Evolutionary conservation across 345 rosid species (phyloP).

Genomic region (Eutrema heterophyllum): DNA sequence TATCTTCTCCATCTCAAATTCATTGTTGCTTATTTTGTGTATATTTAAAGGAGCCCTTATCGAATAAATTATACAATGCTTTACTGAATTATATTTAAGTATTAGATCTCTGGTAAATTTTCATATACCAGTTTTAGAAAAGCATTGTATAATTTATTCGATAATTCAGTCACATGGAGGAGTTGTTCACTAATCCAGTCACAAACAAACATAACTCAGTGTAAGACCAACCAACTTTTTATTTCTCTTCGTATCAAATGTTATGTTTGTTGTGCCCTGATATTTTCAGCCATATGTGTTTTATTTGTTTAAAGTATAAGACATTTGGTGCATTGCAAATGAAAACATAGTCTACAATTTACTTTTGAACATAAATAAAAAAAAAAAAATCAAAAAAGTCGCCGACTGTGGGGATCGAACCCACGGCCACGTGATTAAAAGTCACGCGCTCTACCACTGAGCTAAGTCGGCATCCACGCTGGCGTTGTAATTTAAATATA

Average conservation of each 20-base stretch:
- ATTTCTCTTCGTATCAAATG: neutral
- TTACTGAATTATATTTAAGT: neutral
- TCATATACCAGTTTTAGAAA: neutral
- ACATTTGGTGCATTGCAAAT: too few species aligned
- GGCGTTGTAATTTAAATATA: too few species aligned
- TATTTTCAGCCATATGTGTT: neutral
- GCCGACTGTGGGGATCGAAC: constrained; percentile 22
- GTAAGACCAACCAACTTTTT: neutral
- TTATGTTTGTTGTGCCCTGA: neutral
- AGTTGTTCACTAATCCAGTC: too few species aligned
- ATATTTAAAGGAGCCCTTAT: neutral
- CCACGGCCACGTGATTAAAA: neutral
- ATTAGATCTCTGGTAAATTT: neutral
- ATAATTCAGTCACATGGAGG: too few species aligned
- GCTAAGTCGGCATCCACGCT: constrained; percentile 8
- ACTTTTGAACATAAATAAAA: neutral
- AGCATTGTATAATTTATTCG: too few species aligned
- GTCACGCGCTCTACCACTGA: constrained; percentile 6
- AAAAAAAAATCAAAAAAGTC: neutral
- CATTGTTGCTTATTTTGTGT: constrained; percentile 1
- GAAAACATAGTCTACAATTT: neutral
- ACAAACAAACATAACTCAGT: too few species aligned
- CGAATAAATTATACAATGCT: neutral
- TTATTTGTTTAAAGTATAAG: too few species aligned
- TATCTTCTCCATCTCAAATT: neutral